Evolutionary conservation across 2,329 filamentous ascomycete genomes (phyloP), one percentile per base, ranked within the genome.

Genomic region (Colletotrichum salicis): DNA sequence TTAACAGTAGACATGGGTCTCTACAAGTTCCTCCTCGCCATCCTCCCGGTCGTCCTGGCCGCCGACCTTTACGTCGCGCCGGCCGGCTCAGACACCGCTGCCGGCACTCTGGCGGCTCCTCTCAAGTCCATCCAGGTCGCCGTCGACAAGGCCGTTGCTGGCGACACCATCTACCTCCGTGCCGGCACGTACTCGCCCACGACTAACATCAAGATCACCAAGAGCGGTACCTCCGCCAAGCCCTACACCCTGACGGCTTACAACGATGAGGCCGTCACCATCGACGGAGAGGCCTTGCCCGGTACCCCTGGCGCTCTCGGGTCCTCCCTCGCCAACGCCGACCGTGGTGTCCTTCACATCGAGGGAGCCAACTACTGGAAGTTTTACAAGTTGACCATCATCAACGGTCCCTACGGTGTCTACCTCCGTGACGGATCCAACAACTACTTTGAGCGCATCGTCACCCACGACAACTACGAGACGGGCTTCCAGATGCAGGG

Each of bases 301-400:
- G 81, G 83, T 27, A 85, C 85, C 2, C 85, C 85, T 0, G 82
- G 82, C 8, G 80, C 76, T 1, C 70, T 87, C 1, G 82, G 78
- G 11, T 82, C 79, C 24, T 77, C 78, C 4, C 78, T 87, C 0
- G 80, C 81, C 1, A 82, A 82, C 52, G 73, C 77, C 3, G 83
- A 86, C 65, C 80, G 85, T 29, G 85, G 85, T 4, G 83, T 86
- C 31, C 79, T 87, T 24, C 85, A 87, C 74, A 82, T 87, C 57
- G 79, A 86, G 63, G 73, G 75, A 75, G 80, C 82, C 78, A 57
- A 64, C 57, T 73, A 74, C 72, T 73, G 70, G 70, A 81, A 82
- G 11, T 83, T 87, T 71, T 83, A 82, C 74, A 76, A 82, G 71
- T 76, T 86, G 70, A 51, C 75, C 56, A 75, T 82, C 11, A 81